These are phyloP conservation scores for Pseudomassariella vexata DNA, from an alignment of 2,329 filamentous ascomycete genomes.

Conservation along the genomic window DNA sequence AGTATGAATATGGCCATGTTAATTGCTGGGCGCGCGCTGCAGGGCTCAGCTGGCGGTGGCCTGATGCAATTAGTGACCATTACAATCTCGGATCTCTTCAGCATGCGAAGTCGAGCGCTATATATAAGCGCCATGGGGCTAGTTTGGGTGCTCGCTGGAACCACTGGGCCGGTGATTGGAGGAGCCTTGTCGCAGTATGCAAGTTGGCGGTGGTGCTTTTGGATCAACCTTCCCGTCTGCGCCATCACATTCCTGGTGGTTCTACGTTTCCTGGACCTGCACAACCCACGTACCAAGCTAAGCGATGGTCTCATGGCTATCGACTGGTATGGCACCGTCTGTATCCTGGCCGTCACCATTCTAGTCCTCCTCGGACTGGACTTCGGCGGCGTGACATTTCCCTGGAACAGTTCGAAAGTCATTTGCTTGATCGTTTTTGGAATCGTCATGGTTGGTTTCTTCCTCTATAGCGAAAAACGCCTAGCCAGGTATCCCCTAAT, in stretches of 20 bases:
- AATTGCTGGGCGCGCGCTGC: constrained; percentile 25
- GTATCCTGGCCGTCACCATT: neutral
- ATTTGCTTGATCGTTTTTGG: constrained; percentile 1
- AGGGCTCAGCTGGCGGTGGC: constrained; percentile 29
- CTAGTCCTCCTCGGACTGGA: constrained; percentile 3
- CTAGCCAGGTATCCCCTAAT: constrained; percentile 3
- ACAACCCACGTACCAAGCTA: constrained; percentile 1
- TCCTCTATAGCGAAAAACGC: constrained; percentile 2
- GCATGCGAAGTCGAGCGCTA: constrained; percentile 18
- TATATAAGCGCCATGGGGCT: constrained; percentile 30
- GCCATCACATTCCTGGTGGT: constrained; percentile 2
- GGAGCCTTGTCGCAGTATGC: constrained; percentile 15
- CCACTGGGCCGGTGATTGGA: constrained; percentile 15
- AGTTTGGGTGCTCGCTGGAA: constrained; percentile 39
- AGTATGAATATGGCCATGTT: constrained; percentile 29
- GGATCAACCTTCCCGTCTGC: constrained; percentile 4
- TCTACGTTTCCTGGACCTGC: constrained; percentile 2
- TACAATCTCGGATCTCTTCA: constrained; percentile 30
- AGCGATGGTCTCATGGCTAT: constrained; percentile 1
- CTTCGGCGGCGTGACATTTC: constrained; percentile 2
- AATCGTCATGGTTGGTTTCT: neutral
- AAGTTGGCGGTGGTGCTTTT: constrained; percentile 20
- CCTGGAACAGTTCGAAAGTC: constrained; percentile 4
- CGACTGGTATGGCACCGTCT: constrained; percentile 2
- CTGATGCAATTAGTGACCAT: constrained; percentile 30